These are phyloP conservation scores for Cordyceps militaris DNA, from an alignment of 2,329 filamentous ascomycete species.

Conservation along the genomic window DNA sequence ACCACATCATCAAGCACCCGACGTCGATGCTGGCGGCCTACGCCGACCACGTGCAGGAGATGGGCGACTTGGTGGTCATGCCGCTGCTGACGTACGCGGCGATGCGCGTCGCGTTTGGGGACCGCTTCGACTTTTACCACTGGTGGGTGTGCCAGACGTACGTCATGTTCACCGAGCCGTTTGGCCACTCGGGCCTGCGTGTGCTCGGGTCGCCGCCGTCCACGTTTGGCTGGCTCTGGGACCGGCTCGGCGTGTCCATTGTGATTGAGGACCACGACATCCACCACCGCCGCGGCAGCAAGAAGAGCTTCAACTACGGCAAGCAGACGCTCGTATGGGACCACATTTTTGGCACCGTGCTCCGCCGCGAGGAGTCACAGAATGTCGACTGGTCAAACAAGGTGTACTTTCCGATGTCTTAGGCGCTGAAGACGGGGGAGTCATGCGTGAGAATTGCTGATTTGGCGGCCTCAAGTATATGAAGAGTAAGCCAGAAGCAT, in stretches of 20 bases:
- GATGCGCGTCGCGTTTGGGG: conserved; percentile 25
- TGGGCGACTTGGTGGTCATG: conserved; percentile 35
- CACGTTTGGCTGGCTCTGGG: conserved; percentile 26
- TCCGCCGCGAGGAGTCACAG: conserved; percentile 27
- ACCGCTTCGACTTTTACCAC: conserved; percentile 39
- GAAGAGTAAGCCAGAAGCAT: too few relatives aligned
- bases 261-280: conserved; percentile 33
- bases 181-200: conserved; percentile 32
- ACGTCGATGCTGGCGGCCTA: conserved; percentile 32
- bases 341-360: conserved; percentile 26
- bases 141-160: conserved; percentile 40
- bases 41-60: conserved; percentile 35
- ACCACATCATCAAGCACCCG: conserved; percentile 38
- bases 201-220: conserved; percentile 26
- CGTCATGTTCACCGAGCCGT: conserved; percentile 32
- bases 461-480: too few relatives aligned
- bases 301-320: conserved; percentile 27
- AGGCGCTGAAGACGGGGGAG: too few relatives aligned
- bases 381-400: conserved; percentile 24
- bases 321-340: conserved; percentile 30
- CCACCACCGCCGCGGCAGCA: conserved; percentile 17
- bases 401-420: conserved; percentile 22
- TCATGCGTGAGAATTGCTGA: too few relatives aligned
- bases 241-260: conserved; percentile 26
- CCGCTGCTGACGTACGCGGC: conserved; percentile 31